These are phyloP conservation scores for Aspergillus glaucus DNA, from an alignment of 2,329 filamentous ascomycete genomes.

Conservation along the genomic window DNA sequence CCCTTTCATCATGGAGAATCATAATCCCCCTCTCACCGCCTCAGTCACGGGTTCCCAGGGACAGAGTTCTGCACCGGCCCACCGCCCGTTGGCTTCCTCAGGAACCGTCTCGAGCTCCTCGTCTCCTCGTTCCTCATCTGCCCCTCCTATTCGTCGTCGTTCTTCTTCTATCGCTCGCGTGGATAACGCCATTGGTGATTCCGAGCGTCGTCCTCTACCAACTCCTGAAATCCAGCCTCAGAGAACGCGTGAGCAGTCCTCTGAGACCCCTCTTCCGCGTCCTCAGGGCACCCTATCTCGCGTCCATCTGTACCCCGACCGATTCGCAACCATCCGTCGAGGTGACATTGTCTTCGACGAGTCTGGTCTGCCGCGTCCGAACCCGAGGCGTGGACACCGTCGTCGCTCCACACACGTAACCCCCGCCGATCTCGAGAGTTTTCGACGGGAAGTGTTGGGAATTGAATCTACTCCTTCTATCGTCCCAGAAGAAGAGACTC, in stretches of 20 bases:
- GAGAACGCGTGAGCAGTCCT: neutral
- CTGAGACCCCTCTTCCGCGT: neutral
- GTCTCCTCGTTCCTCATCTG: neutral
- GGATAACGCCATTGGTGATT: neutral
- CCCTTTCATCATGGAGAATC: constrained; percentile 4
- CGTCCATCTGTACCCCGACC: constrained; percentile 5
- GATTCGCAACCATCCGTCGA: neutral
- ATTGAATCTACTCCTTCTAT: constrained; percentile 17
- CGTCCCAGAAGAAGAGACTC: constrained; percentile 25
- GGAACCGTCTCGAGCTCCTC: neutral
- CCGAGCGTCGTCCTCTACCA: neutral
- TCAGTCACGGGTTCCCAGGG: constrained; percentile 4
- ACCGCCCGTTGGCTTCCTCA: constrained; percentile 17
- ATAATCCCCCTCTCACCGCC: constrained; percentile 5
- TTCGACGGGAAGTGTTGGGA: constrained; percentile 30
- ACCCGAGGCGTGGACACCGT: constrained; percentile 34
- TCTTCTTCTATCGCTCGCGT: neutral
- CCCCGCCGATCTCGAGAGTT: constrained; percentile 33
- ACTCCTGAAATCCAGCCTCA: neutral
- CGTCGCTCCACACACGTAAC: constrained; percentile 38
- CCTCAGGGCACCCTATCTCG: neutral
- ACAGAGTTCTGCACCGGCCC: constrained; percentile 12
- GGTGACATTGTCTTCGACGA: constrained; percentile 25
- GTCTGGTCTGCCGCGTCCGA: constrained; percentile 18
- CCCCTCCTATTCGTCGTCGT: neutral